Evolutionary conservation across 495 filamentous ascomycete genomes (phyloP), one percentile per base, ranked within the genome.

Genomic region (Hyaloscypha finlandica): DNA sequence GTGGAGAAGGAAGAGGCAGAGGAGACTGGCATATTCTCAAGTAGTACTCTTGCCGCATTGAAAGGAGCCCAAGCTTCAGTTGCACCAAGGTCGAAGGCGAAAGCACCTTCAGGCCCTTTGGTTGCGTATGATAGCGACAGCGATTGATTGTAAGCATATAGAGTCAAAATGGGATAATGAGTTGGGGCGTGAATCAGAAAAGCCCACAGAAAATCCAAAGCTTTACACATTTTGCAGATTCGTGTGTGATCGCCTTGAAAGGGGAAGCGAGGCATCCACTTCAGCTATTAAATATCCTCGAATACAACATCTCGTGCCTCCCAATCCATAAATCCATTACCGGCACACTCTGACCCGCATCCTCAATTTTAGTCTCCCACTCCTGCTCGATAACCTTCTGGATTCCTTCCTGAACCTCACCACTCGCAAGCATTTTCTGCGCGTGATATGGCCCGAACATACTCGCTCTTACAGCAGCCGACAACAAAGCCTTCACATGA

Each of bases 371-470:
- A 54, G 77, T 82, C 14, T 78, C 69, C 80, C 82, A 82, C 65
- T 92, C 89, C 64, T 83, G 74, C 64, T 83, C 79, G 59, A 97
- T 80, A 54, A 85, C 81, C n/a, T 77, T 79, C 68, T 80, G 75
- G 39, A 97, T 87, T 68, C 85, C 76, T 51, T 74, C 79, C 76
- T 89, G 87, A 68, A 94, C 77, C 70, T 77, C 80, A 45, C 73
- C 77, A 67, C 89, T 86, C 2, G 92, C 94, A 35, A 99, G 81
- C 55, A 96, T 78, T 74, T 81, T 88, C 77, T 99, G 92, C 59
- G 92, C 91, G 76, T 96, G 91, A 75, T 97, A 99, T 22, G 96
- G 94, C 0, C 95, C 95, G 79, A 97, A 88, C 42, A 97, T 86
- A 29, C 90, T 88, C 31, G 95, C 91, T 14, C 95, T 81, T 65